Evolutionary conservation across 139 green algal genomes (phyloP), one percentile per base, ranked within the genome.

Genomic region (Picochlorum sp.): DNA sequence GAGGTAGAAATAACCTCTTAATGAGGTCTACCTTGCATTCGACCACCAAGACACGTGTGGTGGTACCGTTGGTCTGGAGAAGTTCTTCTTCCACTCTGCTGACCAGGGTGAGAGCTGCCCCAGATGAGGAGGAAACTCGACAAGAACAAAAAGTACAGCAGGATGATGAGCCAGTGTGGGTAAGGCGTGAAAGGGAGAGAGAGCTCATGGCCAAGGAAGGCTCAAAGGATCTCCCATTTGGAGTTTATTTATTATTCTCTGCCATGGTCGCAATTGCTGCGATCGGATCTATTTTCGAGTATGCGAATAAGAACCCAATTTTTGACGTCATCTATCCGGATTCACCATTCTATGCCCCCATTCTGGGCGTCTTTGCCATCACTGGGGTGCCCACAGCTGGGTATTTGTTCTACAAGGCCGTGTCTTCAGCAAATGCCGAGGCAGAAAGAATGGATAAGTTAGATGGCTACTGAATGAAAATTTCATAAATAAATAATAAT

Each of bases 211-310:
- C 71, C 20, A 66, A 74, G 62, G 46, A 74, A 15, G 68, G 71
- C 28, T 41, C 34, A 18, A 37, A 44, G 23, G 66, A 74, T 56
- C 74, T 95, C 13, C 88, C 88, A 0, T 95, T 90, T 74, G 71
- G 69, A 4, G 64, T 90, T 15, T 90, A 84, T 60, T 75, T 96
- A 14, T 54, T 96, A 10, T 66, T 69, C 30, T 90, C 85, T 38
- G 54, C 69, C 14, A 71, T 96, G 4, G 71, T 87, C 1, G 80
- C 89, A 26, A 96, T 95, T 30, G 89, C 89, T 10, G 83, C 89
- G 13, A 83, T 91, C 62, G 82, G 79, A 15, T 88, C 82, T 32
- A 68, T 85, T 13, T 88, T 87, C 28, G 82, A 88, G 72, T 78
- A 76, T 28, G 38, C 64, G 24, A 80, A 82, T 68, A 66, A 80